A percentile compares a stretch with the other conserved stretches of the same genome.
Evolutionary conservation across 176 grass and related monocot species (phyloP).

Genomic region (Melocanna baccifera): DNA sequence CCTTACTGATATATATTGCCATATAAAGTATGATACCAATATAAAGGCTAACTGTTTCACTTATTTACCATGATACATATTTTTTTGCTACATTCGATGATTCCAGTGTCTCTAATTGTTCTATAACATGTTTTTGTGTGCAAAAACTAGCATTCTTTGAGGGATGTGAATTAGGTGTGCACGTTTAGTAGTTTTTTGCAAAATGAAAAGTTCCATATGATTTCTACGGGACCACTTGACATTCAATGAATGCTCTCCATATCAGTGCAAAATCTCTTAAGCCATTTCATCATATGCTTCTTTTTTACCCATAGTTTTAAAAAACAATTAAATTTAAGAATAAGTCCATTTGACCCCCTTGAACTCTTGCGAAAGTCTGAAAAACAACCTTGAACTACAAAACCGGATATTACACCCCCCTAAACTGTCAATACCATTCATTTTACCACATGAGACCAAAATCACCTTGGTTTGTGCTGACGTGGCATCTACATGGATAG

Average conservation of each 20-base stretch:
- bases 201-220: not conserved
- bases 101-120: not conserved
- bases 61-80: not conserved
- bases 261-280: not conserved
- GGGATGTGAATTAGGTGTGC: not conserved
- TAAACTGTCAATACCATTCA: too few species aligned
- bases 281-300: not conserved
- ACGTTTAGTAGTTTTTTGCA: not conserved
- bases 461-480: too few species aligned
- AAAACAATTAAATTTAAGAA: not conserved
- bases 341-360: too few species aligned
- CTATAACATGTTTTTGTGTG: not conserved
- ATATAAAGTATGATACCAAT: not conserved
- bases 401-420: too few species aligned
- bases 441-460: too few species aligned
- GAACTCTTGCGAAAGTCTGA: too few species aligned
- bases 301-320: not conserved
- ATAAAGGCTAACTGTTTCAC: not conserved
- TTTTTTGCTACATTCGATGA: not conserved
- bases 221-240: not conserved
- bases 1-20: not conserved
- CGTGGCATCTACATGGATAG: too few species aligned
- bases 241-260: not conserved
- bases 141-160: constrained; percentile 15
- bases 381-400: too few species aligned